Conservation (phyloP, 306 rosid species). For the Pueraria montana region DNA sequence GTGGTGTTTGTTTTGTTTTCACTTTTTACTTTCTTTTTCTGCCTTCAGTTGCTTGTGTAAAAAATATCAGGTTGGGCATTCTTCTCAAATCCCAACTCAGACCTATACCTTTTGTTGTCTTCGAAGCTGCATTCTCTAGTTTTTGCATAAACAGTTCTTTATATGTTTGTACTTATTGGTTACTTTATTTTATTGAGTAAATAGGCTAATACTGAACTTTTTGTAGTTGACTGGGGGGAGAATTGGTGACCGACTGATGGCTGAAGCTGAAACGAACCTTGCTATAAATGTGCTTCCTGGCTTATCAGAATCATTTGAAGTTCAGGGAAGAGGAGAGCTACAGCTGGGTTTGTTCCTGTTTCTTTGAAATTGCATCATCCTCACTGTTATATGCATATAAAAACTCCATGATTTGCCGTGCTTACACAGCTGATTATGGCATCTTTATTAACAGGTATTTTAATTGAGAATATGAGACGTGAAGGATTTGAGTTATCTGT, state of each 20-base stretch:
- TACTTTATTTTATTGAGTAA: slow-evolving; percentile 41
- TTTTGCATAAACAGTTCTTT: slow-evolving; percentile 22
- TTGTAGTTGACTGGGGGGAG: slow-evolving; percentile 90
- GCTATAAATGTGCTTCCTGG: slow-evolving; percentile 99
- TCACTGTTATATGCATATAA: slow-evolving; percentile 17
- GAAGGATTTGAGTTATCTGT: slow-evolving; percentile 97
- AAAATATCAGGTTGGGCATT: neutral
- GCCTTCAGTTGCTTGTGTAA: slow-evolving; percentile 31
- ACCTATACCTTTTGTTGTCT: neutral
- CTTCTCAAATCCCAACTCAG: slow-evolving; percentile 34
- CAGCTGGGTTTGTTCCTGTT: slow-evolving; percentile 80
- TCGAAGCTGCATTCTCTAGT: slow-evolving; percentile 37
- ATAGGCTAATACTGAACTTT: slow-evolving; percentile 47
- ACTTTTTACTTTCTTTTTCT: slow-evolving; percentile 37
- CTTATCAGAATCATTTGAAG: slow-evolving; percentile 90
- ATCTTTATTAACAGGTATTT: slow-evolving; percentile 75
- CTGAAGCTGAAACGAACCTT: slow-evolving; percentile 98
- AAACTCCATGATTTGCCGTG: slow-evolving; percentile 19
- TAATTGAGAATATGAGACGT: slow-evolving; percentile 98
- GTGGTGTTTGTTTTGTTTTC: slow-evolving; percentile 53
- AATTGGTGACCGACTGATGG: slow-evolving; percentile 88
- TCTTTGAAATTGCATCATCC: slow-evolving; percentile 37
- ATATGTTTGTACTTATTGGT: slow-evolving; percentile 38
- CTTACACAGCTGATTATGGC: slow-evolving; percentile 41
- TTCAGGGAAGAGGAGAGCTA: slow-evolving; percentile 99